phyloP scores from a whole-genome alignment of 2,329 filamentous ascomycete genomes.

The Pleoardoris graminearum region DNA sequence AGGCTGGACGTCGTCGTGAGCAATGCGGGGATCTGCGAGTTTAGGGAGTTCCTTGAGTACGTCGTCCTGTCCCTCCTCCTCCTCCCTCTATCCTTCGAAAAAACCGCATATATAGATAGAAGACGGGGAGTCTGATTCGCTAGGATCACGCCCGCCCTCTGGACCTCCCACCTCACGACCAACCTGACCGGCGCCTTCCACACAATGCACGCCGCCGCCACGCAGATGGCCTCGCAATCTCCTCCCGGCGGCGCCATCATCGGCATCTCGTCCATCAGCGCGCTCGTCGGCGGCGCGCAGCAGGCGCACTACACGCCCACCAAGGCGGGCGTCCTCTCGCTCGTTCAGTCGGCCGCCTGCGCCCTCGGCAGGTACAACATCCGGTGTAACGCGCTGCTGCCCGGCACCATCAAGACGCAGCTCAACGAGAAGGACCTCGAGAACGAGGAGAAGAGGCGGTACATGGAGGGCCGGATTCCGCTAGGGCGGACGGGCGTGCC shows the following conservation, averaged over 20 bases:
- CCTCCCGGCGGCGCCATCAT: slow-evolving; percentile 76
- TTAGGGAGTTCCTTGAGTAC: slow-evolving; percentile 80
- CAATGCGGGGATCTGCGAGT: slow-evolving; percentile 87
- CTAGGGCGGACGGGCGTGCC: slow-evolving; percentile 57
- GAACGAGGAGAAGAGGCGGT: slow-evolving; percentile 70
- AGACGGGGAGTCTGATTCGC: too few relatives aligned
- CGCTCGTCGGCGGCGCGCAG: slow-evolving; percentile 74
- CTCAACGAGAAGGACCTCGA: slow-evolving; percentile 80
- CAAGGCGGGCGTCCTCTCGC: slow-evolving; percentile 76
- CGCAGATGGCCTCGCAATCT: slow-evolving; percentile 72
- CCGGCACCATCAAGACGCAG: slow-evolving; percentile 82
- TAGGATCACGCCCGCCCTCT: slow-evolving; percentile 69
- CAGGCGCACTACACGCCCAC: slow-evolving; percentile 87
- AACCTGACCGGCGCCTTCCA: slow-evolving; percentile 92
- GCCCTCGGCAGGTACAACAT: slow-evolving; percentile 76
- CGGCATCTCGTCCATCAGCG: slow-evolving; percentile 72
- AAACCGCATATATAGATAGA: too few relatives aligned
- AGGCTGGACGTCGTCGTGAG: slow-evolving; percentile 72
- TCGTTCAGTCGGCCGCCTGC: slow-evolving; percentile 83
- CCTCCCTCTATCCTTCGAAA: not conserved
- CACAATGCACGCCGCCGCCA: slow-evolving; percentile 79
- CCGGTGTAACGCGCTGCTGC: slow-evolving; percentile 80
- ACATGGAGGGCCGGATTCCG: slow-evolving; percentile 82
- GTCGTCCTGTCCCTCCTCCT: slow-evolving; percentile 23
- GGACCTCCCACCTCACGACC: slow-evolving; percentile 71